Evolutionary conservation across 495 filamentous ascomycete genomes (phyloP), one percentile per base, ranked within the genome.

Genomic region (Friedmanniomyces simplex): DNA sequence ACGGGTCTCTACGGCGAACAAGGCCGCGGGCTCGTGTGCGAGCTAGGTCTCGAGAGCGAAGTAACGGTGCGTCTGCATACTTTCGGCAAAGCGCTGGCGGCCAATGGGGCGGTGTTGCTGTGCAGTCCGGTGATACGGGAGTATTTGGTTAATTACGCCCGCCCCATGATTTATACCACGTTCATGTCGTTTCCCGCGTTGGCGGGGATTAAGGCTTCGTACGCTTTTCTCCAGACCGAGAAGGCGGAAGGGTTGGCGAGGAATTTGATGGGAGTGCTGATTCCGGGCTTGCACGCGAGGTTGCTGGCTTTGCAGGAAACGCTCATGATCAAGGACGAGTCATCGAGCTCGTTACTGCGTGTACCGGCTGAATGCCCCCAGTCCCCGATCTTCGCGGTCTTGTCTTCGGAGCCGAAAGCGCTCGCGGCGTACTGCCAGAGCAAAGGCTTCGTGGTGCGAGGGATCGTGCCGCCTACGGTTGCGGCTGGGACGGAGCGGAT

Each of bases 41-140:
- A 78, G 26, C 68, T 87, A 14, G 84, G 81, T 0, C 61, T 90
- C n/a, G 80, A 90, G 65, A 65, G 81, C 12, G 71, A 74, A 22
- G 75, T 90, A 39, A 85, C 84, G 71, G 80, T 86, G 4, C 68
- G 87, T 22, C 73, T 89, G 13, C 78, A 89, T 67, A 88, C 85
- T 0, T 90, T 88, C 73, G 86, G 87, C 3, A 93, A 91, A 65
- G 83, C 84, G 1, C 67, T 91, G 58, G 82, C 79, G 16, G 83
- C 82, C 59, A 77, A 82, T 47, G 87, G 87, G 68, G 68, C 67
- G 45, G 67, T 69, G 30, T 39, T 58, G 57, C 74, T 69, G 64
- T 86, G 76, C 51, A 73, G 74, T 1, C 66, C 73, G 0, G 41
- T 73, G 1, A 69, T 77, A 0, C 72, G 79, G 28, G 59, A 72